phyloP scores from a whole-genome alignment of 192 early-diverging fungal species.

The Backusella liffmaniae region DNA sequence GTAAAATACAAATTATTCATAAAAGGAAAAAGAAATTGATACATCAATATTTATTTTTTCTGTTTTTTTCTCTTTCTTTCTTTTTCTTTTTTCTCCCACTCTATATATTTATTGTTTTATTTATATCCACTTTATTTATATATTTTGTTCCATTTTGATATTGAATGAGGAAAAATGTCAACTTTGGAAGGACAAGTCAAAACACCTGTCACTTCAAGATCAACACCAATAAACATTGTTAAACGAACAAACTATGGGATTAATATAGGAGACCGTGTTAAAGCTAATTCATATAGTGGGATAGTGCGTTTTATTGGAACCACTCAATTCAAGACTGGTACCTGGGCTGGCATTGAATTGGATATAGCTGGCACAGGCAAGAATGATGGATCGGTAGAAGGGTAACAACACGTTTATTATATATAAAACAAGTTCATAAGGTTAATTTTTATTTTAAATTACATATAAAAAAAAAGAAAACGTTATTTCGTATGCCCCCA shows the following conservation, averaged over 20 bases:
- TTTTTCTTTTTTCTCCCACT: neutral
- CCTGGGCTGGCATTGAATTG: slow-evolving; percentile 78
- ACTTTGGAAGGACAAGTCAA: slow-evolving; percentile 2
- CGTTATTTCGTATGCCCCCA: slow-evolving; percentile 67
- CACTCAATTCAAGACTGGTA: slow-evolving; percentile 65
- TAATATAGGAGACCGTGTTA: slow-evolving; percentile 1
- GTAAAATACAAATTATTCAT: neutral
- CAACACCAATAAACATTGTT: neutral
- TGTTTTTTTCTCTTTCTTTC: neutral
- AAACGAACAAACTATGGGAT: neutral
- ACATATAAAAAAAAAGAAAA: slow-evolving; percentile 36
- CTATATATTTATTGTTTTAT: neutral
- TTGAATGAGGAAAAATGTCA: slow-evolving; percentile 2
- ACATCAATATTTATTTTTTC: neutral
- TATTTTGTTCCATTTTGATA: neutral
- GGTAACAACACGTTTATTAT: slow-evolving; percentile 33
- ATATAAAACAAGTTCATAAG: slow-evolving; percentile 32
- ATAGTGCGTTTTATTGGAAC: slow-evolving; percentile 66
- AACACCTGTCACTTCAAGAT: neutral
- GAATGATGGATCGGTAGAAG: slow-evolving; percentile 69
- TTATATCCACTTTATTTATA: neutral
- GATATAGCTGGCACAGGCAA: slow-evolving; percentile 68
- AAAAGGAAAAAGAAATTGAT: neutral
- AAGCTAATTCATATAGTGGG: slow-evolving; percentile 36
- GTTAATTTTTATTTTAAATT: neutral